Evolutionary conservation across 176 grass and related monocot species (phyloP).

Genomic region (Carex cristatella): DNA sequence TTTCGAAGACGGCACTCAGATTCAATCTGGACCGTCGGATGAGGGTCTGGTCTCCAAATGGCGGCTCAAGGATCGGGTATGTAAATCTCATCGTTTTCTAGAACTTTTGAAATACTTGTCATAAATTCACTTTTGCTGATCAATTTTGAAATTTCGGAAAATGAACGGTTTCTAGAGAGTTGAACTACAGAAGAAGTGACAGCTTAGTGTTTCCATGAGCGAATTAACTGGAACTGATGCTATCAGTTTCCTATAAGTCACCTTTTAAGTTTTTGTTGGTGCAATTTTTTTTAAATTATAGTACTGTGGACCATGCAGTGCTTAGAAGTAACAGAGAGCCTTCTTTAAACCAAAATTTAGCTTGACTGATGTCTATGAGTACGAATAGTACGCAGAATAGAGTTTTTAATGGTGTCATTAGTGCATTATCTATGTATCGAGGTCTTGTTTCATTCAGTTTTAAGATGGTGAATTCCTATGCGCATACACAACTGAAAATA

Average conservation of each 20-base stretch:
- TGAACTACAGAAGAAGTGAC: not conserved
- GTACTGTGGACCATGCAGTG: not conserved
- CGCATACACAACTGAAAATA: not conserved
- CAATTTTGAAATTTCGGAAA: not conserved
- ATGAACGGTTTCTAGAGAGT: not conserved
- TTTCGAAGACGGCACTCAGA: slow-evolving; percentile 48
- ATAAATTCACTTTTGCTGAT: not conserved
- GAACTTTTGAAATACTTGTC: not conserved
- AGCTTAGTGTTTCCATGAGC: not conserved
- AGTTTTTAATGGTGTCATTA: not conserved
- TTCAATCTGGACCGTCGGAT: slow-evolving; percentile 44
- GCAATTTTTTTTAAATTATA: not conserved
- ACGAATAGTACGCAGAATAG: not conserved
- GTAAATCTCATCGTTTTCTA: not conserved
- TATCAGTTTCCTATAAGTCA: not conserved
- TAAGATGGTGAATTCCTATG: not conserved
- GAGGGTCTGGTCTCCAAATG: slow-evolving; percentile 90
- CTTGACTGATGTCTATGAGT: not conserved
- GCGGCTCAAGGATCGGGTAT: slow-evolving; percentile 89
- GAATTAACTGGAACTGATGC: not conserved
- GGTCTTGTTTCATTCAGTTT: not conserved
- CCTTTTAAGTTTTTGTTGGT: not conserved
- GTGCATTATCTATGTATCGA: not conserved
- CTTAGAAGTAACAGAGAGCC: not conserved
- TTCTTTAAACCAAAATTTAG: not conserved